Conservation (phyloP, 768 basidiomycete genomes). For the Suillus discolor region DNA sequence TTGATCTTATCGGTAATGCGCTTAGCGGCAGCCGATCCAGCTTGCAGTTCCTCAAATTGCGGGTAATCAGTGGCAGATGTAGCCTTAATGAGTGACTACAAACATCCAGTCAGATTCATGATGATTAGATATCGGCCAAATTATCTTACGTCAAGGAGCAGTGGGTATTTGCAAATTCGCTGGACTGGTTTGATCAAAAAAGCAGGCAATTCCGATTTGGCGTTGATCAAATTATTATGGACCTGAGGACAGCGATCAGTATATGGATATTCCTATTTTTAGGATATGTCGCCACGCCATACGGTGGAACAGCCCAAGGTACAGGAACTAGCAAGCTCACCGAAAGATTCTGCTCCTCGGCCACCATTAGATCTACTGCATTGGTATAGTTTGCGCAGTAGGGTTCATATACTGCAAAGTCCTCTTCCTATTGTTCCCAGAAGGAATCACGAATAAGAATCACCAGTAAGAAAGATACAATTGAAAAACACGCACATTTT, state of each 20-base stretch:
- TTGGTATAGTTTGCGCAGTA: conserved; percentile 95
- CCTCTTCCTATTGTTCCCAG: conserved; percentile 82
- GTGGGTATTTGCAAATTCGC: conserved; percentile 97
- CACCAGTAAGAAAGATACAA: conserved; percentile 24
- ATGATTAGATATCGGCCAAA: conserved; percentile 17
- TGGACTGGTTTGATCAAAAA: conserved; percentile 99
- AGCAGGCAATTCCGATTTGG: conserved; percentile 89
- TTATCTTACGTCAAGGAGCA: conserved; percentile 78
- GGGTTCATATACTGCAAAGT: conserved; percentile 94
- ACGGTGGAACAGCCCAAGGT: conserved; percentile 7
- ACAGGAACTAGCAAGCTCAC: conserved; percentile 50
- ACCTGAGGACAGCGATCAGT: conserved; percentile 45
- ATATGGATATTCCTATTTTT: conserved; percentile 25
- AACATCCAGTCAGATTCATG: conserved; percentile 14
- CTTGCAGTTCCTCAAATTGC: conserved; percentile 78
- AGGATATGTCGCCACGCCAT: conserved; percentile 27
- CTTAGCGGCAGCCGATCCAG: conserved; percentile 84
- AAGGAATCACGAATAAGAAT: conserved; percentile 2
- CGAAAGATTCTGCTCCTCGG: conserved; percentile 82
- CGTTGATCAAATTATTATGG: conserved; percentile 83
- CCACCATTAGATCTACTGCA: conserved; percentile 82
- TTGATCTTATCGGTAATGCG: conserved; percentile 96
- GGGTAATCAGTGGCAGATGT: conserved; percentile 64
- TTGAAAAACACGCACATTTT: conserved; percentile 64
- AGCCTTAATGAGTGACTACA: conserved; percentile 75